Base-by-base conservation (phyloP, 768 basidiomycete genomes). In the Collybia sordida region DNA sequence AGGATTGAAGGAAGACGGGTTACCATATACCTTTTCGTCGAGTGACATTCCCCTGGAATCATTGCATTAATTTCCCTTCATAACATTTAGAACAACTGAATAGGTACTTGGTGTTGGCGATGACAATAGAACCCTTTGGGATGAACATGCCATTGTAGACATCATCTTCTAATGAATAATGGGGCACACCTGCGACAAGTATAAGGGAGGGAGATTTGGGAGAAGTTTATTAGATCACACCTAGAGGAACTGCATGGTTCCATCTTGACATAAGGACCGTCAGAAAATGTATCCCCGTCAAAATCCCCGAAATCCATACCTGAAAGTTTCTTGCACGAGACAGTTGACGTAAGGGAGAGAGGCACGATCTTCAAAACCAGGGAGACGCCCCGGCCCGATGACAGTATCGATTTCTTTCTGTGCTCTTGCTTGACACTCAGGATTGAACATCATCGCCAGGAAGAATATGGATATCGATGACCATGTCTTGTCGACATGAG, bases 1-100 rank as follows among this genome's bases (percentile, higher is more conserved):
- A 2, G 65, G 58, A 6, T 59, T 36, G 36, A 72, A 72, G 15
- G 44, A 42, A 11, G 52, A 40, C 0, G 69, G 68, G 38, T 70
- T 47, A 3, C 50, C 52, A 43, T 67, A 70, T 23, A 62, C 55
- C 4, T 45, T 50, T 12, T 64, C 64, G 51, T 72, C 64, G 5
- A 57, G 57, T 6, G 61, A 59, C 39, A 69, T 67, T n/a, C 54
- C 62, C 55, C 68, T 72, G 21, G 3, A 35, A 22, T 5, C 7
- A 28, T 14, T 17, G 1, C 17, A 7, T 37, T 42, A 38, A 39
- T 17, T 8, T 6, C 6, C 7, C 11, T 14, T 21, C 3, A 25
- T 18, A 17, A 14, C n/a, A 18, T 18, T 12, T 24, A 11, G 18
- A 19, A 6, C n/a, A n/a, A n/a, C 2, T 15, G 12, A 11, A 17